Conservation (phyloP, 1,139 yeast genomes). For the Pichia sp. region DNA sequence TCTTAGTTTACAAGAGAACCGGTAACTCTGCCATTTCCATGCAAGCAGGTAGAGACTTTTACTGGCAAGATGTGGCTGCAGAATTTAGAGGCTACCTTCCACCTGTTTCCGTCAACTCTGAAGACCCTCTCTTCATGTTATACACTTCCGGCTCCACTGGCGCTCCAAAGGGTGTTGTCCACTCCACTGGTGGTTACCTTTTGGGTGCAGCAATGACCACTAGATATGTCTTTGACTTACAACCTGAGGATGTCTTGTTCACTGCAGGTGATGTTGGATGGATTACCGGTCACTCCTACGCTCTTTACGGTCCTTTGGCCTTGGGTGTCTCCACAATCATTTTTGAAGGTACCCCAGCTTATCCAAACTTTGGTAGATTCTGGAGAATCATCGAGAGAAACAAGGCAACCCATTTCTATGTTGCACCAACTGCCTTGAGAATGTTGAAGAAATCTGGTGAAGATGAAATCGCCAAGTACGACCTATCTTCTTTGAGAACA, state of each 20-base stretch:
- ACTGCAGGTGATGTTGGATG: constrained; percentile 99
- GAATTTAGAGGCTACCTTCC: constrained; percentile 83
- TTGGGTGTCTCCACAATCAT: constrained; percentile 89
- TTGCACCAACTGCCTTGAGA: constrained; percentile 97
- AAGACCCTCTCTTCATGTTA: constrained; percentile 88
- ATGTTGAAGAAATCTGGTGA: constrained; percentile 93
- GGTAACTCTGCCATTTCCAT: constrained; percentile 63
- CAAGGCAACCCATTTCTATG: constrained; percentile 94
- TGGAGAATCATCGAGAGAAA: constrained; percentile 95
- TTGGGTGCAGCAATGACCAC: constrained; percentile 94
- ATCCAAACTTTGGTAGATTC: constrained; percentile 93
- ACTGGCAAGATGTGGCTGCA: constrained; percentile 87
- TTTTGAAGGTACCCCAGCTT: constrained; percentile 97
- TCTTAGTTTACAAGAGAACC: constrained; percentile 83
- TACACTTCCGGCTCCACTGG: constrained; percentile 98
- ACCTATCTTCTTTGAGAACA: constrained; percentile 84
- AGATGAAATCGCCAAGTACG: constrained; percentile 75
- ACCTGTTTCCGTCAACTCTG: constrained; percentile 82
- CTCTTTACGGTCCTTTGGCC: constrained; percentile 86
- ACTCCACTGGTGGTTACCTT: constrained; percentile 89
- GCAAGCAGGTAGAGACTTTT: constrained; percentile 80
- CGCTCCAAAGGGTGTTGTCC: constrained; percentile 97
- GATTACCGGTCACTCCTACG: constrained; percentile 98
- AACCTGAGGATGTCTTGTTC: constrained; percentile 81
- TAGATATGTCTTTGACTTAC: constrained; percentile 88